Evolutionary conservation across 2,329 filamentous ascomycete genomes (phyloP).

Genomic region (Hirsutella thompsonii): DNA sequence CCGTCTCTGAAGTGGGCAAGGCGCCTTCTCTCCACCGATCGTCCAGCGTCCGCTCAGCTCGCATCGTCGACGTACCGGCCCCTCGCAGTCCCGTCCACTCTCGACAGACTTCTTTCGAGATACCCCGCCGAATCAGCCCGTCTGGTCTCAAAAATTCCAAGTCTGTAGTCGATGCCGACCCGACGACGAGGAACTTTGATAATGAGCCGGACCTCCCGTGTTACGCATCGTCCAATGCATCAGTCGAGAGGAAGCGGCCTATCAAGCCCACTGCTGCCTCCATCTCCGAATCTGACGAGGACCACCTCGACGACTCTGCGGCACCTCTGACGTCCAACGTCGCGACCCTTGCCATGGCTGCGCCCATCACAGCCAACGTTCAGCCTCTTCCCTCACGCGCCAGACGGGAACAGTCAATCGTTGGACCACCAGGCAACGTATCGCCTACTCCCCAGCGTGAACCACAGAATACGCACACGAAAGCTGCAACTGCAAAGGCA

Average conservation of each 20-base stretch:
- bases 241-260: conserved; percentile 16
- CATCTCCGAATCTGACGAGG: conserved; percentile 32
- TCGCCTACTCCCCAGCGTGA: background rate
- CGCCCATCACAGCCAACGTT: background rate
- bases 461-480: background rate
- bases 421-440: background rate
- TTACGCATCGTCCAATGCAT: conserved; percentile 5
- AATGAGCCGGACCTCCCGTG: background rate
- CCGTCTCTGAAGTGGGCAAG: conserved; percentile 28
- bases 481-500: conserved; percentile 13
- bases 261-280: conserved; percentile 16
- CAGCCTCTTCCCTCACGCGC: background rate
- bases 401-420: background rate
- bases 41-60: conserved; percentile 40
- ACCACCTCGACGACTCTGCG: conserved; percentile 1
- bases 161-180: conserved; percentile 27
- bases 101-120: conserved; percentile 34
- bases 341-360: background rate
- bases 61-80: conserved; percentile 42
- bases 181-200: conserved; percentile 11
- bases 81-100: conserved; percentile 38
- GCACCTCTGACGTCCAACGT: background rate
- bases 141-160: conserved; percentile 26
- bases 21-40: conserved; percentile 23
- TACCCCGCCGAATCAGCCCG: conserved; percentile 25